These are phyloP conservation scores for Dryadomyces sulphureus DNA, from an alignment of 2,329 filamentous ascomycete genomes.

Conservation along the genomic window DNA sequence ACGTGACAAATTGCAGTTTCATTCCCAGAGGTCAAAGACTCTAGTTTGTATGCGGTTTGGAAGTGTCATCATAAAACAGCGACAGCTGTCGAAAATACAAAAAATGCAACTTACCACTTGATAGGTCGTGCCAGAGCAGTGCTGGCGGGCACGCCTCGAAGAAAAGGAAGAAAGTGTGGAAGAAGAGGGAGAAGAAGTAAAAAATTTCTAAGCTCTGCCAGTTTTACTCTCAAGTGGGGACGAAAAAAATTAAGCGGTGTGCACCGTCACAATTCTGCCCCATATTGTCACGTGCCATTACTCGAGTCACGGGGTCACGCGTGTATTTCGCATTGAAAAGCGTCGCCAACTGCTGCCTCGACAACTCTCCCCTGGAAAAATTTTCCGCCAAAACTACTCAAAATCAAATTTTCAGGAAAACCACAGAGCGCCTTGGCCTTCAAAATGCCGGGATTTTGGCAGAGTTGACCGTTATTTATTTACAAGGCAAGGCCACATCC, in stretches of 20 bases:
- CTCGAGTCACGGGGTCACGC: slow-evolving; percentile 18
- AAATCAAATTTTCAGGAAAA: no score
- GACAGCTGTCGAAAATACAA: slow-evolving; percentile 4
- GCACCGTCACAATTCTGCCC: not conserved
- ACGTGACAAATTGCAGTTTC: slow-evolving; percentile 80
- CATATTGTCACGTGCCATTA: not conserved
- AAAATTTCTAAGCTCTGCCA: slow-evolving; percentile 8
- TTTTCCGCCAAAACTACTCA: no score
- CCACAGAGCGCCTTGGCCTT: no score
- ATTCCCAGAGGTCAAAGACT: slow-evolving; percentile 87
- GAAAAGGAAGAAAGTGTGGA: slow-evolving; percentile 8
- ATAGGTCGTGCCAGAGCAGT: slow-evolving; percentile 1
- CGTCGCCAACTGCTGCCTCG: not conserved
- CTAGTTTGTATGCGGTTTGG: slow-evolving; percentile 90
- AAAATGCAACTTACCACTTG: slow-evolving; percentile 14
- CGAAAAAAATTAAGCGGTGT: slow-evolving; percentile 1
- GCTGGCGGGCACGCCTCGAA: not conserved
- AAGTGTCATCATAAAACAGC: slow-evolving; percentile 57
- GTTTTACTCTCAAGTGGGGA: slow-evolving; percentile 1
- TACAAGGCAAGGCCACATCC: no score
- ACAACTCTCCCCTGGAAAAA: not conserved
- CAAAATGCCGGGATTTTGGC: no score
- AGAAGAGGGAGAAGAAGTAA: slow-evolving; percentile 11
- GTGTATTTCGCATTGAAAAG: slow-evolving; percentile 11
- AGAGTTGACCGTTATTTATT: no score